Evolutionary conservation across 1,284 basidiomycete species (phyloP).

Genomic region (Cutaneotrichosporon mucoides): DNA sequence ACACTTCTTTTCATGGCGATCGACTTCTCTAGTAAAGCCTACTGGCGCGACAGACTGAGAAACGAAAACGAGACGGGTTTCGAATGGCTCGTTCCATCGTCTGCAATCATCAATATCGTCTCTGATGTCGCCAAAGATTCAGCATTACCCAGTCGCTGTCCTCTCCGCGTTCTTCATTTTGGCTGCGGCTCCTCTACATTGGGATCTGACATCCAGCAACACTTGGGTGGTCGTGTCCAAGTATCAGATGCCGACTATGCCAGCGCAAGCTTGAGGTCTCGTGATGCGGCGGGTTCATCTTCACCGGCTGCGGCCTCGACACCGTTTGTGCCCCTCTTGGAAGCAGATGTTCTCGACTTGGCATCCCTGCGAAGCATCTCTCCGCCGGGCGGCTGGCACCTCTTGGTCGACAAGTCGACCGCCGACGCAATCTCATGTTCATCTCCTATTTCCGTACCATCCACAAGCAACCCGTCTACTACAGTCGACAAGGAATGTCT

Average conservation of each 20-base stretch:
- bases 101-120: conserved; percentile 27
- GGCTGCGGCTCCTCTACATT: conserved; percentile 40
- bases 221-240: conserved; percentile 8
- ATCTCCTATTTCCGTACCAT: background rate
- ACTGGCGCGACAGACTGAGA: conserved; percentile 38
- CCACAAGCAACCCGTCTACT: no score
- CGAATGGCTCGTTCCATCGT: conserved; percentile 38
- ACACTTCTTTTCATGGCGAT: conserved; percentile 9
- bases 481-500: conserved; percentile 19
- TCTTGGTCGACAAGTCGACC: conserved; percentile 44
- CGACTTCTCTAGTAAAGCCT: conserved; percentile 38
- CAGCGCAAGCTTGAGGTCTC: background rate
- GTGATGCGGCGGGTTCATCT: background rate
- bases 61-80: conserved; percentile 24
- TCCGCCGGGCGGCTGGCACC: conserved; percentile 26
- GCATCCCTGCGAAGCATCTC: background rate
- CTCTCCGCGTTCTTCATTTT: conserved; percentile 30
- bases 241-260: conserved; percentile 41
- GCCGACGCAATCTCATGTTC: conserved; percentile 46
- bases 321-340: conserved; percentile 1
- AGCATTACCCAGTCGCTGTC: background rate
- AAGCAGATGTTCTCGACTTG: conserved; percentile 9
- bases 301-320: background rate
- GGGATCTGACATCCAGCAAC: conserved; percentile 16
- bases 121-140: background rate